A percentile compares a stretch with the other conserved stretches of the same genome.
Evolutionary conservation across 2,329 filamentous ascomycete genomes (phyloP).

Genomic region (Alternaria arbusti): DNA sequence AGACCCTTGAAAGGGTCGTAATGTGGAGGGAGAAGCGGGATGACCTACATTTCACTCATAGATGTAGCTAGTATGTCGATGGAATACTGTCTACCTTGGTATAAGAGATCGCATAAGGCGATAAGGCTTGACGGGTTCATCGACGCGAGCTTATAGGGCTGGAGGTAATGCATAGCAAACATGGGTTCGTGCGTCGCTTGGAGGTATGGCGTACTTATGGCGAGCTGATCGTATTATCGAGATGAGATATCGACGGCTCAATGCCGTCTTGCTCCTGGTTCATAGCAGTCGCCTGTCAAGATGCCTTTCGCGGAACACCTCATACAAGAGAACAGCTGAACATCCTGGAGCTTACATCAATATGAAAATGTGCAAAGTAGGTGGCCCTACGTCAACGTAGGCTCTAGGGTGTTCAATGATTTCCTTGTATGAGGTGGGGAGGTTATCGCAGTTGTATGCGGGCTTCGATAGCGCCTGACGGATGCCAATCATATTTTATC

Average conservation of each 20-base stretch:
- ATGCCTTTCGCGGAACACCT: not conserved
- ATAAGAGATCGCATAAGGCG: not conserved
- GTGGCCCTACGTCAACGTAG: too few species aligned
- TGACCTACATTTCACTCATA: not conserved
- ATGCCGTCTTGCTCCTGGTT: not conserved
- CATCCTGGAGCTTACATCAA: too few species aligned
- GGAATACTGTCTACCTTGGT: not conserved
- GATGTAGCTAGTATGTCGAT: not conserved
- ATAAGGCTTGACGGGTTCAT: not conserved
- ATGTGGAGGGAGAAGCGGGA: not conserved
- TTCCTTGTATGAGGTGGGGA: not conserved
- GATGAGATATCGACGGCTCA: not conserved
- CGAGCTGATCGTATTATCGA: slow-evolving; percentile 4
- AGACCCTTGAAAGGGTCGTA: not conserved
- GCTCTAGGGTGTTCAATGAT: too few species aligned
- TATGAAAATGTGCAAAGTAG: too few species aligned
- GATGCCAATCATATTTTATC: not conserved
- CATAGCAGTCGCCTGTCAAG: not conserved
- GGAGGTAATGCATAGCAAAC: not conserved
- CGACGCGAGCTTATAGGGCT: not conserved
- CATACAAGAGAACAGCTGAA: too few species aligned
- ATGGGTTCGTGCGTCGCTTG: not conserved
- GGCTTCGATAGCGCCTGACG: not conserved
- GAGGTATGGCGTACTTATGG: slow-evolving; percentile 4
- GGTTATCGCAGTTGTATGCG: not conserved